phyloP scores from a whole-genome alignment of 169 alveolate genomes.

The Theileria parva region DNA sequence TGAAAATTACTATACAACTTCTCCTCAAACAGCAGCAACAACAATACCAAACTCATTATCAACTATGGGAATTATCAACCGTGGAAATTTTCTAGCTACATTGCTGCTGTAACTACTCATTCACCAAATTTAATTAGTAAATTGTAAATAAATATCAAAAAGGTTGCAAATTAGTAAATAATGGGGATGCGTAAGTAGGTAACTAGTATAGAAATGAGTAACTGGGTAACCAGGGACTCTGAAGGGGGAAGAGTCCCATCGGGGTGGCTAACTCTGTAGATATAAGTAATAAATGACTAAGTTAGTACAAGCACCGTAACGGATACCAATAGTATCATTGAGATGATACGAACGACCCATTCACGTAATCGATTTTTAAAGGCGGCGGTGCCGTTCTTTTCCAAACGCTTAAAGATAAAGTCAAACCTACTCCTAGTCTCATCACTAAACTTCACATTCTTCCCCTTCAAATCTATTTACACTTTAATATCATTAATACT shows the following conservation, averaged over 20 bases:
- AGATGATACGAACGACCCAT: slow-evolving; percentile 63
- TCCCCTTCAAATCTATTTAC: slow-evolving; percentile 4
- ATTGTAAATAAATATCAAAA: no score
- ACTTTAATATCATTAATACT: no score
- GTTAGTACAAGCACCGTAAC: not conserved
- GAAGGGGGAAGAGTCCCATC: no score
- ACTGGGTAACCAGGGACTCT: no score
- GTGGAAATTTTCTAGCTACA: no score
- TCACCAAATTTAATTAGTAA: no score
- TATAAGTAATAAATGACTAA: no score
- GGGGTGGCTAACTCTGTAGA: no score
- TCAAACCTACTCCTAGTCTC: slow-evolving; percentile 28
- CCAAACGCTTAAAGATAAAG: slow-evolving; percentile 54
- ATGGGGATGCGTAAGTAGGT: no score
- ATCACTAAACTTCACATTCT: slow-evolving; percentile 16
- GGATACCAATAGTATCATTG: slow-evolving; percentile 42
- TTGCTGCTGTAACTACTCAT: no score
- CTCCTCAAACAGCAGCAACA: slow-evolving; percentile 42
- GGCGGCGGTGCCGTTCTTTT: slow-evolving; percentile 69
- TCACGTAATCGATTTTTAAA: slow-evolving; percentile 71
- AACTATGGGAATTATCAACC: not conserved
- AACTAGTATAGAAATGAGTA: no score
- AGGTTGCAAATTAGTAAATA: no score
- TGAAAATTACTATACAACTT: slow-evolving; percentile 57
- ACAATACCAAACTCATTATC: not conserved